phyloP scores from a whole-genome alignment of 768 basidiomycete species.

The Pulveroboletus sp. region DNA sequence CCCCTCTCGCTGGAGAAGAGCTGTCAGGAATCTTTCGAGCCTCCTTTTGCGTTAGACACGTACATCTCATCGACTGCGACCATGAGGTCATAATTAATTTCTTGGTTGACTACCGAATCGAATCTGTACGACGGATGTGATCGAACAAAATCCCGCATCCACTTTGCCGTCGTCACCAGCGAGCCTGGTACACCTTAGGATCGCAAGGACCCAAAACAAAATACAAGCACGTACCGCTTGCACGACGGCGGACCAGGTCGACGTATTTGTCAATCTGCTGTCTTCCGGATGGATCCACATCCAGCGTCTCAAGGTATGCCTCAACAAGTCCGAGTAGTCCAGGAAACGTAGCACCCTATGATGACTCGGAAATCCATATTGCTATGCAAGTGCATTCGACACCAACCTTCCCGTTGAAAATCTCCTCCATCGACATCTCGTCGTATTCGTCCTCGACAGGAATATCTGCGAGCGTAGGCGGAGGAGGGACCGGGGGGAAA shows the following conservation, averaged over 20 bases:
- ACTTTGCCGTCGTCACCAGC: conserved; percentile 81
- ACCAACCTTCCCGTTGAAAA: conserved; percentile 87
- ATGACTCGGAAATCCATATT: background rate
- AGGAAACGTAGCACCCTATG: conserved; percentile 61
- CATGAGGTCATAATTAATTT: conserved; percentile 93
- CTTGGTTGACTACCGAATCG: conserved; percentile 87
- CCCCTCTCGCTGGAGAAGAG: conserved; percentile 56
- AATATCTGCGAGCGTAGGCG: conserved; percentile 47
- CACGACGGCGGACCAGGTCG: conserved; percentile 69
- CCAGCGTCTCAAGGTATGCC: conserved; percentile 82
- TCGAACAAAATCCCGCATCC: conserved; percentile 90
- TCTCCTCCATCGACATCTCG: conserved; percentile 88
- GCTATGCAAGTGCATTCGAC: conserved; percentile 1
- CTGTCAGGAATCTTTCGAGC: background rate
- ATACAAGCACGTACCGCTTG: conserved; percentile 57
- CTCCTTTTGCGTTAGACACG: conserved; percentile 29
- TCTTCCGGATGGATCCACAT: conserved; percentile 59
- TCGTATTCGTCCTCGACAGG: conserved; percentile 80
- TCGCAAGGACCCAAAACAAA: conserved; percentile 1
- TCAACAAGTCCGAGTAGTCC: conserved; percentile 79
- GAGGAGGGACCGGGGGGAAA: conserved; percentile 49
- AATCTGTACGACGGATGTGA: conserved; percentile 87
- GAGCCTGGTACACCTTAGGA: conserved; percentile 45
- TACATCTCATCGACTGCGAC: conserved; percentile 89
- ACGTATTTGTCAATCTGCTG: conserved; percentile 71